Evolutionary conservation across 805 yeast genomes (phyloP).

Genomic region (Metschnikowia vanudenii): DNA sequence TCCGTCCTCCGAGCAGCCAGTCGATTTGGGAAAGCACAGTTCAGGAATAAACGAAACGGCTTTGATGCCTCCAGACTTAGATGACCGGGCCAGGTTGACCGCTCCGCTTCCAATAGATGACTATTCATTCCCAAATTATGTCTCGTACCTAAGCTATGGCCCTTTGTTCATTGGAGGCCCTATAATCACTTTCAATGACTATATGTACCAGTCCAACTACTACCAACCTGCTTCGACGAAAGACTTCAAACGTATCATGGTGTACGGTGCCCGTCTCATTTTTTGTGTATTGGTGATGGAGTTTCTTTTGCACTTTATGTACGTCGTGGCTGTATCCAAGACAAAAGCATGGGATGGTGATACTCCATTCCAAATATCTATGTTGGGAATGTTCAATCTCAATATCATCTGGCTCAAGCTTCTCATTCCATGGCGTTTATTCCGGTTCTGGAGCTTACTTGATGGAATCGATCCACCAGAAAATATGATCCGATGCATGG

Average conservation of each 20-base stretch:
- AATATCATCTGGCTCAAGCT: slow-evolving; percentile 92
- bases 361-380: slow-evolving; percentile 88
- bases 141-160: slow-evolving; percentile 77
- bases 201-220: slow-evolving; percentile 64
- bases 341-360: slow-evolving; percentile 87
- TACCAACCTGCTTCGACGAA: slow-evolving; percentile 56
- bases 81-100: slow-evolving; percentile 64
- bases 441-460: slow-evolving; percentile 87
- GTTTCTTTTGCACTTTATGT: slow-evolving; percentile 77
- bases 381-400: slow-evolving; percentile 89
- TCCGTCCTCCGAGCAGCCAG: neutral
- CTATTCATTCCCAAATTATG: slow-evolving; percentile 62
- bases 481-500: slow-evolving; percentile 95
- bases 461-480: slow-evolving; percentile 97
- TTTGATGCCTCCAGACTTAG: slow-evolving; percentile 23
- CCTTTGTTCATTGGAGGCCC: slow-evolving; percentile 97
- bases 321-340: slow-evolving; percentile 91
- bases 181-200: slow-evolving; percentile 88
- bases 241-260: slow-evolving; percentile 46
- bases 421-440: slow-evolving; percentile 93
- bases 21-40: slow-evolving; percentile 3
- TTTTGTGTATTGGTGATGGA: slow-evolving; percentile 88
- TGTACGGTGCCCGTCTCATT: slow-evolving; percentile 65
- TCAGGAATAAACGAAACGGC: neutral
- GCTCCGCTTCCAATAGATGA: slow-evolving; percentile 61